Percentiles rank a stretch among this genome's conserved stretches.
These are phyloP conservation scores for Candida xyloterini DNA, from an alignment of 805 yeast genomes.

Conservation along the genomic window DNA sequence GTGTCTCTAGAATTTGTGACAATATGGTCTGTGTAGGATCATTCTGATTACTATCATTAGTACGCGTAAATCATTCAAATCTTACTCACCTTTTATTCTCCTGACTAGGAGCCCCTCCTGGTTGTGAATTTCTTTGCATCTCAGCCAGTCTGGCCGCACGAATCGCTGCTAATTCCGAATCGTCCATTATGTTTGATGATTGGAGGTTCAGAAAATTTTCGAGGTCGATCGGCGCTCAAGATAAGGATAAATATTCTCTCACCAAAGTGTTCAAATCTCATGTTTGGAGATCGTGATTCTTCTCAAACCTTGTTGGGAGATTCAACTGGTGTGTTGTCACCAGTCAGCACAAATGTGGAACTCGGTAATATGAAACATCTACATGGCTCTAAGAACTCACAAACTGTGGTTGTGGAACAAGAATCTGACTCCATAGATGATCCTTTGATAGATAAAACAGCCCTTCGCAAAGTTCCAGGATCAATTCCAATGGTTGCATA, in stretches of 20 bases:
- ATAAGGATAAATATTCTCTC: slow-evolving; percentile 2
- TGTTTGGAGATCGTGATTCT: not conserved
- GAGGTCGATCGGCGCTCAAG: slow-evolving; percentile 16
- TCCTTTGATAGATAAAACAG: not conserved
- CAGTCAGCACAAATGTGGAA: slow-evolving; percentile 6
- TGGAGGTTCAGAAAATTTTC: slow-evolving; percentile 2
- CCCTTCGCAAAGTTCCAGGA: slow-evolving; percentile 24
- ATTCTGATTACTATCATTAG: slow-evolving; percentile 11
- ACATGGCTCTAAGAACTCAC: slow-evolving; percentile 1
- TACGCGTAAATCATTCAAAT: not conserved
- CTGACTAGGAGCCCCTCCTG: slow-evolving; percentile 19
- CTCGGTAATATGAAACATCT: slow-evolving; percentile 1
- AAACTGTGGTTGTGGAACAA: not conserved
- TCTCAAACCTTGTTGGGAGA: slow-evolving; percentile 1
- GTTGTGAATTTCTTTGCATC: slow-evolving; percentile 57
- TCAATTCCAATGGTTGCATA: slow-evolving; percentile 25
- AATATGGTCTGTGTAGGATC: slow-evolving; percentile 37
- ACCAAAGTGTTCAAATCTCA: not conserved
- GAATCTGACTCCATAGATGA: not conserved
- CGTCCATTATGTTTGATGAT: slow-evolving; percentile 56
- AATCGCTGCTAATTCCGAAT: slow-evolving; percentile 81
- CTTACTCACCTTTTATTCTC: slow-evolving; percentile 19
- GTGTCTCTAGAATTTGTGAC: slow-evolving; percentile 72
- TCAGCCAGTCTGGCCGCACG: slow-evolving; percentile 91
- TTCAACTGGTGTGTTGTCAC: not conserved